Base-by-base conservation (phyloP, 208 protist genomes). In the Naegleria lovaniensis region DNA sequence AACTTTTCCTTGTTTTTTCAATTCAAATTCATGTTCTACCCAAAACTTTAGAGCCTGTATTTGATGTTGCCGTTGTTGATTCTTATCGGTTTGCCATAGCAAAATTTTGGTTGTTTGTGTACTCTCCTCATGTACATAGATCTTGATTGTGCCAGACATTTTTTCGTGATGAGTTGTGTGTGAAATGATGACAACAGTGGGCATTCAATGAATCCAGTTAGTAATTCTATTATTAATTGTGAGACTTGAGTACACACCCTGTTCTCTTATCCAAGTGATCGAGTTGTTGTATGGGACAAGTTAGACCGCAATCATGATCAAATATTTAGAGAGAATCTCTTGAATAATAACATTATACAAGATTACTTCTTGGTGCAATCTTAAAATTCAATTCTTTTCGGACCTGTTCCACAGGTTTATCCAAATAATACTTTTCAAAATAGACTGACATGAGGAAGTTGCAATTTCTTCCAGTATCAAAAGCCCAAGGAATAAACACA, bases 391-490 rank as follows among this genome's bases (percentile, higher is more conserved):
- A 40, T 67, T 89, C 33, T 9, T 67, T 89, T 52, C 48, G 7
- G 4, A 89, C 41, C 7, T 89, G 9, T n/a, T 67, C 48, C 11
- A 89, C 29, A 25, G 48, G 41, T 19, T 89, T 40, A 41, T 89
- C 19, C 48, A 89, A 67, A 19, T 89, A 41, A 79, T 79, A 79
- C 48, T 89, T 89, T 67, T 89, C 85, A 89, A 67, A 89, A 55
- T 89, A 55, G 39, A 67, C 25, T 33, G 11, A 11, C 85, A 89
- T 67, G 5, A 89, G 25, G 41, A 40, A 40, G 19, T 67, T 52
- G 15, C 48, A 67, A n/a, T 52, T 59, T 16, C 7, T 40, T 29
- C 48, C 85, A 89, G 6, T 6, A 36, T 40, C 41, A 9, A 38
- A 41, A 39, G 85, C 85, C 41, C 48, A 89, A n/a, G 85, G 85